Evolutionary conservation across 129 eudicot species (phyloP), one percentile per base, ranked within the genome.

Genomic region (Flaveria brownii): DNA sequence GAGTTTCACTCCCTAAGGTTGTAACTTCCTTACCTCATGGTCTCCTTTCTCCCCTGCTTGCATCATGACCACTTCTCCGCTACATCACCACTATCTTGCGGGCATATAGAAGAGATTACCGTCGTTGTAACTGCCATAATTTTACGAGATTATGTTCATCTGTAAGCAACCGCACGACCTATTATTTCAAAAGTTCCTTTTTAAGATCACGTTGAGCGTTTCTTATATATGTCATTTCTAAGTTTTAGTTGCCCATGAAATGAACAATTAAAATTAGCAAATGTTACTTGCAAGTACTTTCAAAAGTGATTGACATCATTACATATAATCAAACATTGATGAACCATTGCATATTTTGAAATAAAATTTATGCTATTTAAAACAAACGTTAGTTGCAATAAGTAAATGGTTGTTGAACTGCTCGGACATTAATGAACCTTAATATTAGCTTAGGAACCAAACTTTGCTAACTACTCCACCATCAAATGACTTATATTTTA

Each of bases 321-420:
- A 57, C 36, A 30, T 30, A 30, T 30, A 30, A 30, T 30, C 36
- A 5, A 30, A 30, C 36, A 30, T 30, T 30, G 0, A 30, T 30
- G 36, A 30, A 30, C 36, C 36, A 30, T 30, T 30, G 36, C 5
- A 0, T 30, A 4, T 30, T 4, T 30, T 30, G 36, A 30, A 57
- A 22, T 22, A 20, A 57, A 57, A 57, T 13, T 54, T 2, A 1
- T 54, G 61, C 2, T 23, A 57, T 22, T 6, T 57, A 18, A 22
- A 23, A 57, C 64, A 22, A 57, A 57, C 11, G 22, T 20, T 57
- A 57, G 10, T 57, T 57, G 33, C 33, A 20, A 20, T 57, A 20
- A 20, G 64, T 57, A 57, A 20, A 57, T 22, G 64, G 64, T 57
- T 22, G 64, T 33, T 57, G 64, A 57, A 22, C 64, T 57, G 6